phyloP scores from a whole-genome alignment of 1,284 basidiomycete genomes.

The Trametes versicolor region DNA sequence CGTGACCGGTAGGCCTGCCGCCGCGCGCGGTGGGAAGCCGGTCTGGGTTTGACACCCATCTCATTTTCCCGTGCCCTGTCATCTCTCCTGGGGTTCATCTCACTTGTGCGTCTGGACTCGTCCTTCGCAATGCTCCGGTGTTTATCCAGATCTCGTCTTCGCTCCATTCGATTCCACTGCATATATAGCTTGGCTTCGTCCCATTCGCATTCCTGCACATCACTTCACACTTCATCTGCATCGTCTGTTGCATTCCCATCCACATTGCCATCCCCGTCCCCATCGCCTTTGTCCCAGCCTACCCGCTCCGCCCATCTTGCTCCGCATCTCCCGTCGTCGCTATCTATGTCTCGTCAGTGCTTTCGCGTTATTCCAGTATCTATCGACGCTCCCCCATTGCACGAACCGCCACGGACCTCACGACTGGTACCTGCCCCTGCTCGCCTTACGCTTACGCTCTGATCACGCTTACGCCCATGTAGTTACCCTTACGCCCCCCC shows the following conservation, averaged over 20 bases:
- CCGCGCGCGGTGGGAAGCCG: slow-evolving; percentile 28
- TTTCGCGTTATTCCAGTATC: slow-evolving; percentile 39
- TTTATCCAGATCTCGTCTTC: slow-evolving; percentile 5
- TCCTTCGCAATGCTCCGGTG: slow-evolving; percentile 1
- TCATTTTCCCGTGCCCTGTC: background rate
- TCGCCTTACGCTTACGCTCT: slow-evolving; percentile 33
- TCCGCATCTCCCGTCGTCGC: slow-evolving; percentile 33
- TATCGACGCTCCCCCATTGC: slow-evolving; percentile 35
- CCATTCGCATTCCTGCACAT: slow-evolving; percentile 24
- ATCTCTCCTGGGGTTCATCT: background rate
- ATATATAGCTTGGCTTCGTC: slow-evolving; percentile 15
- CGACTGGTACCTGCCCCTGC: slow-evolving; percentile 28
- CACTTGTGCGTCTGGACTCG: background rate
- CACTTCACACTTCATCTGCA: background rate
- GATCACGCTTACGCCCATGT: slow-evolving; percentile 36
- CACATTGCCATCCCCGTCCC: slow-evolving; percentile 15
- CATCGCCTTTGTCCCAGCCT: slow-evolving; percentile 1
- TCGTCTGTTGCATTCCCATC: slow-evolving; percentile 14
- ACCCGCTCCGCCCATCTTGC: slow-evolving; percentile 9
- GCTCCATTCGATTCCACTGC: slow-evolving; percentile 3
- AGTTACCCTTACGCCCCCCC: slow-evolving; percentile 25
- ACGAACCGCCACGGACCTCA: slow-evolving; percentile 36
- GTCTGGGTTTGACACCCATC: slow-evolving; percentile 28
- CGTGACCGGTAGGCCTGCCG: slow-evolving; percentile 37
- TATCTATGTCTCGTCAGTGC: slow-evolving; percentile 37